Base-by-base conservation (phyloP, 805 yeast genomes). In the Suhomyces tanzawaensis region DNA sequence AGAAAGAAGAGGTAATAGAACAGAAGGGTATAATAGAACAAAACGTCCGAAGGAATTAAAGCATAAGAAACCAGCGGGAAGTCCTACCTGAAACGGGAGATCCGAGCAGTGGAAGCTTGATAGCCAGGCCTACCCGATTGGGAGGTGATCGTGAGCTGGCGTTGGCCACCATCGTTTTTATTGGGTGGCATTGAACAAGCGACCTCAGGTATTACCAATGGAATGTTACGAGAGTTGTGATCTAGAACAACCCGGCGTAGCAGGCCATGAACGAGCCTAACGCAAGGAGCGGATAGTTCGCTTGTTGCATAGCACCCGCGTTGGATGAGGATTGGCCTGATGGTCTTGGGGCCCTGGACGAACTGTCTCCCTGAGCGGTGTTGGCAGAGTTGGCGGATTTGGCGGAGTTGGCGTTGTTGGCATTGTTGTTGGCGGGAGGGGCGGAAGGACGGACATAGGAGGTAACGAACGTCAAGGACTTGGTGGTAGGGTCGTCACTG, bases 401-500 rank as follows among this genome's bases (percentile, higher is more conserved):
- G 4, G 29, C 29, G 18, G 11, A n/a, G 23, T 11, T 16, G 7
- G 28, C 12, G 22, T 5, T 17, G 12, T 14, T 16, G 12, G 32
- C 16, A 11, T 31, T 27, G 15, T 53, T 51, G 15, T 53, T 51
- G 27, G 13, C 14, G 7, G 27, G 27, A 9, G 12, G 12, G 13
- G 53, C 51, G n/a, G n/a, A n/a, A n/a, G 60, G 60, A 18, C 36
- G 32, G 4, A 53, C 51, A 42, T 66, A 55, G 9, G 68, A 53
- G 22, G 72, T 65, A 29, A 67, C 48, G 39, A 62, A 61, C 2
- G 61, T 34, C 31, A 54, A 41, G 16, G 51, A 32, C 19, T 45
- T 39, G 12, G 63, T 52, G 19, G 58, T 49, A 21, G 57, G 60
- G 26, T 52, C 55, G 23, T 47, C 45, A 3, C 30, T 27, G 7